A percentile compares a stretch with the other conserved stretches of the same genome.
phyloP scores from a whole-genome alignment of 2,329 filamentous ascomycete genomes.

The Corniculantispora saksenae region DNA sequence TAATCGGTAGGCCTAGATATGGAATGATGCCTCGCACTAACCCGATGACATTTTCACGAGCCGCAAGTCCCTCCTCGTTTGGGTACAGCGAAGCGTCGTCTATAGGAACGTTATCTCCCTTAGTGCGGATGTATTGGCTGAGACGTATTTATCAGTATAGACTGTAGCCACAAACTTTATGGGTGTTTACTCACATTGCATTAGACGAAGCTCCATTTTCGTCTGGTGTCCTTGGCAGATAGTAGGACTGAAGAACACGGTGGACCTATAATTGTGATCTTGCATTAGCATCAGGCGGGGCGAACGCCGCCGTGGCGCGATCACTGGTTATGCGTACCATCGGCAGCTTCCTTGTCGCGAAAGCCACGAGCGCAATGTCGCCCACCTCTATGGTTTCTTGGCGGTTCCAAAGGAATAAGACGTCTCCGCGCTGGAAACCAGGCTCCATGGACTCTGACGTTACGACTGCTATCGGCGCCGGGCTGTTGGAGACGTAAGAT shows the following conservation, averaged over 20 bases:
- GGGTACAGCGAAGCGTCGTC: background rate
- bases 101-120: background rate
- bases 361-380: background rate
- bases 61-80: background rate
- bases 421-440: slow-evolving; percentile 1
- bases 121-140: background rate
- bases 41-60: slow-evolving; percentile 9
- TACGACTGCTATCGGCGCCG: background rate
- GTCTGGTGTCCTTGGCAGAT: background rate
- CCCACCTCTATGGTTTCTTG: background rate
- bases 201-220: background rate
- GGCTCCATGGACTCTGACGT: slow-evolving; percentile 8
- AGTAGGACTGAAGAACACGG: background rate
- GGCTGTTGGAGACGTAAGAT: background rate
- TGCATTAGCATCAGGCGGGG: background rate
- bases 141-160: background rate
- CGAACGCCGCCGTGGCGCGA: background rate
- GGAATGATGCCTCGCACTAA: background rate
- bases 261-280: background rate
- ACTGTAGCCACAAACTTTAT: background rate
- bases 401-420: slow-evolving; percentile 9
- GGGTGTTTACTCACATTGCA: background rate
- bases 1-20: background rate
- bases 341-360: slow-evolving; percentile 1
- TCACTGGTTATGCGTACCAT: background rate